Evolutionary conservation across 2,329 filamentous ascomycete species (phyloP).

Genomic region (Arachnopeziza araneosa): DNA sequence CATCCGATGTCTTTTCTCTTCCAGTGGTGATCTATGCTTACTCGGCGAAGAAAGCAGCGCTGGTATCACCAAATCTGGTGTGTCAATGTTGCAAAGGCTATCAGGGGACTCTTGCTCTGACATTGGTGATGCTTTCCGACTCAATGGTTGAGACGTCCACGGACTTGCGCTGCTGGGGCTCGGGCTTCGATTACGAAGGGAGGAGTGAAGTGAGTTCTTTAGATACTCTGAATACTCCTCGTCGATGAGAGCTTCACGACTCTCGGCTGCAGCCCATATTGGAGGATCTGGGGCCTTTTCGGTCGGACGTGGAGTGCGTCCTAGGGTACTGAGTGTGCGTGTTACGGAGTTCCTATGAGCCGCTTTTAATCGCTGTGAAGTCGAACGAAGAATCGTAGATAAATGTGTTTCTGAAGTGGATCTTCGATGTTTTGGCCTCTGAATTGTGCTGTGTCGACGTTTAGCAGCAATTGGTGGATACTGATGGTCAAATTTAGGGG

Average conservation of each 20-base stretch:
- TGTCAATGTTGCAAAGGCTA: conserved; percentile 19
- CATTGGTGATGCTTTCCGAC: conserved; percentile 7
- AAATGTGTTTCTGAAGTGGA: conserved; percentile 22
- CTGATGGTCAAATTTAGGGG: neutral
- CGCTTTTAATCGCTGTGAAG: conserved; percentile 22
- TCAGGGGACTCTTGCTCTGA: conserved; percentile 20
- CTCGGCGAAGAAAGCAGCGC: conserved; percentile 22
- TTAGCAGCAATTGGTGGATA: neutral
- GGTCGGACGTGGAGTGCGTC: conserved; percentile 18
- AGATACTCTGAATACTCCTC: conserved; percentile 10
- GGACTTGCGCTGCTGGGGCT: conserved; percentile 13
- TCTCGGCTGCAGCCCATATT: conserved; percentile 11
- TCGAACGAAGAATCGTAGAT: conserved; percentile 23
- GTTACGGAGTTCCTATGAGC: conserved; percentile 17
- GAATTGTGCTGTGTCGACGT: neutral
- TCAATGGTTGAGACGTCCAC: neutral
- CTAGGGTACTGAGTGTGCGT: conserved; percentile 18
- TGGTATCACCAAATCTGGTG: conserved; percentile 19
- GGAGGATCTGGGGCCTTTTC: conserved; percentile 20
- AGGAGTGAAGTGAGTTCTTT: conserved; percentile 16
- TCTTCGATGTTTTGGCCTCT: conserved; percentile 2
- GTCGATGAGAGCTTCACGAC: conserved; percentile 17
- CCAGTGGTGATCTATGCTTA: conserved; percentile 7
- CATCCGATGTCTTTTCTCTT: conserved; percentile 11
- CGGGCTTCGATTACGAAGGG: conserved; percentile 13